Percentiles rank a stretch among this genome's conserved stretches.
phyloP scores from a whole-genome alignment of 2,329 filamentous ascomycete species.

The Xylaria sp. region DNA sequence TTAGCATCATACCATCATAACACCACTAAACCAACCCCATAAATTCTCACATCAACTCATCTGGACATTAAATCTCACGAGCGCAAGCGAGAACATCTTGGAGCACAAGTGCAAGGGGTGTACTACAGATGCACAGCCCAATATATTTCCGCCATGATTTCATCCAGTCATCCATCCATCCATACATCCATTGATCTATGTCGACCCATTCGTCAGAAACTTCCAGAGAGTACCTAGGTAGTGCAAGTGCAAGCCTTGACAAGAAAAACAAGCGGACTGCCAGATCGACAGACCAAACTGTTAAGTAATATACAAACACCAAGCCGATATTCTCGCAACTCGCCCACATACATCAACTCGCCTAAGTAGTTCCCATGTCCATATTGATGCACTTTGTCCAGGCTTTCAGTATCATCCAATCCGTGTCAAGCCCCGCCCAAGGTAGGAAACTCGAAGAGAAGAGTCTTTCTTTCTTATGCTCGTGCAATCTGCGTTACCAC shows the following conservation, averaged over 20 bases:
- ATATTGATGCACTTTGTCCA: slow-evolving; percentile 6
- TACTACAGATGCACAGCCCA: not conserved
- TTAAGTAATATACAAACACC: slow-evolving; percentile 29
- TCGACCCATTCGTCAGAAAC: not conserved
- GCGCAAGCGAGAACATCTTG: not conserved
- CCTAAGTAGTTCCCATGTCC: not conserved
- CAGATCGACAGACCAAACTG: not conserved
- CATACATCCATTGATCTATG: slow-evolving; percentile 16
- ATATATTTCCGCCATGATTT: slow-evolving; percentile 13
- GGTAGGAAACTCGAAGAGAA: not conserved
- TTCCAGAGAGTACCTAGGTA: not conserved
- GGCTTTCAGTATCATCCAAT: slow-evolving; percentile 9
- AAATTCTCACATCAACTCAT: not conserved
- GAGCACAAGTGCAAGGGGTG: not conserved
- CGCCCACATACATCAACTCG: not conserved
- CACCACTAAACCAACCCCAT: not conserved
- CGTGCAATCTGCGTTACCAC: slow-evolving; percentile 1
- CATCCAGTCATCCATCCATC: not conserved
- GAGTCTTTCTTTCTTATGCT: not conserved
- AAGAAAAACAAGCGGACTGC: not conserved
- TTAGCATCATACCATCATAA: too few relatives aligned
- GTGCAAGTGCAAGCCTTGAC: not conserved
- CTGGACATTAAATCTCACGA: not conserved
- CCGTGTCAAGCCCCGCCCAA: not conserved
- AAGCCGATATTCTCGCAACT: not conserved